phyloP scores from a whole-genome alignment of 225 moss, liverwort and hornwort species.

The Lunularia cruciata region DNA sequence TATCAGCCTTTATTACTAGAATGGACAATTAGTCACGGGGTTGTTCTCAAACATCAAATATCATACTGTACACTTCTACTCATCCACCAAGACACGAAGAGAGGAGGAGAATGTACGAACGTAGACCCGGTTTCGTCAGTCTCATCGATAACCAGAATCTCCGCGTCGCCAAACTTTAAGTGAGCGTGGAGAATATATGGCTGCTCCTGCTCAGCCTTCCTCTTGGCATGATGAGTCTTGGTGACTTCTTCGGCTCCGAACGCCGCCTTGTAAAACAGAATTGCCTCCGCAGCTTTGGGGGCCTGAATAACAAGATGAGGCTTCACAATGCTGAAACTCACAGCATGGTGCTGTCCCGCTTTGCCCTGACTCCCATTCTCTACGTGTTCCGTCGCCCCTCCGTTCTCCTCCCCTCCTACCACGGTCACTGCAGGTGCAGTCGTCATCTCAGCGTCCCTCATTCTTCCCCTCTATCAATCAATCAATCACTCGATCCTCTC shows the following conservation, averaged over 20 bases:
- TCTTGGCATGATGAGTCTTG: constrained; percentile 30
- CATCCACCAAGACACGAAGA: background rate
- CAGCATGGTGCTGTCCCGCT: constrained; percentile 21
- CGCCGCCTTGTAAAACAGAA: constrained; percentile 60
- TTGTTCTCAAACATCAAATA: no score
- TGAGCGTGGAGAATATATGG: constrained; percentile 54
- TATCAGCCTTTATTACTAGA: no score
- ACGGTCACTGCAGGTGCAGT: background rate
- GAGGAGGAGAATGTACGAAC: constrained; percentile 3
- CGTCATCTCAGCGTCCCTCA: constrained; percentile 23
- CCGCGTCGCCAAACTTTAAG: constrained; percentile 53
- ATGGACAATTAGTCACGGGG: no score
- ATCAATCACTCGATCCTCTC: background rate
- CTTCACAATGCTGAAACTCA: constrained; percentile 52
- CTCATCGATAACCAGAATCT: constrained; percentile 46
- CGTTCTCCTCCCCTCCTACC: constrained; percentile 22
- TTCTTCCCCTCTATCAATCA: background rate
- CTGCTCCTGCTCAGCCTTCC: constrained; percentile 65
- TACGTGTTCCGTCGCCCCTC: constrained; percentile 22
- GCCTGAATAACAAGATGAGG: constrained; percentile 58
- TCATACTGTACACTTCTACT: no score
- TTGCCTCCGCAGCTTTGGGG: constrained; percentile 51
- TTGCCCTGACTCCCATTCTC: constrained; percentile 25
- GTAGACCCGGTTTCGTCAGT: constrained; percentile 1
- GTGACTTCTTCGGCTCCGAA: constrained; percentile 57